Conservation (phyloP, 768 basidiomycete species). For the Boletus rubroflammeus region DNA sequence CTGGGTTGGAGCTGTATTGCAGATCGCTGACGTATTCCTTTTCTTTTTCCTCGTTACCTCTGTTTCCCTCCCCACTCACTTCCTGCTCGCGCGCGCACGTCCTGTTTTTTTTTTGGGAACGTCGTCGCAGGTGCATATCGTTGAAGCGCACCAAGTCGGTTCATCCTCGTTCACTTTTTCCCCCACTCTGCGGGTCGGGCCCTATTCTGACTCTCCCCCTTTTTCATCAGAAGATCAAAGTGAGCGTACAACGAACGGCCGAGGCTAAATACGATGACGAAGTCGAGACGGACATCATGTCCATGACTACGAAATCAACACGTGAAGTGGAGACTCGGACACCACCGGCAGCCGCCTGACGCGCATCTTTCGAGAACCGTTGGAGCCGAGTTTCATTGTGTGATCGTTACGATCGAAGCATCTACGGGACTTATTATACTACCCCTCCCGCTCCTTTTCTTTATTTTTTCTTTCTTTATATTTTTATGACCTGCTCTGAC, state of each 20-base stretch:
- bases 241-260: constrained; percentile 16
- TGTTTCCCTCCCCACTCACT: too few relatives aligned
- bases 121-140: constrained; percentile 1
- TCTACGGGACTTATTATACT: background rate
- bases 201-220: background rate
- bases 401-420: background rate
- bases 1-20: background rate
- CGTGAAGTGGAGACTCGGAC: background rate
- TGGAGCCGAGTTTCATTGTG: too few relatives aligned
- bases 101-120: background rate
- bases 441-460: too few relatives aligned
- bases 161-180: background rate
- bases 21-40: background rate
- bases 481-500: background rate
- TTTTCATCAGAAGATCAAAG: constrained; percentile 13
- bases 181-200: background rate
- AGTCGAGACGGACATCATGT: background rate
- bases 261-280: constrained; percentile 14
- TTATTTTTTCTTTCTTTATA: too few relatives aligned
- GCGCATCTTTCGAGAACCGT: background rate
- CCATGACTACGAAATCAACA: background rate
- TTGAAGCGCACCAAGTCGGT: constrained; percentile 7
- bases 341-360: too few relatives aligned
- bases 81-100: too few relatives aligned
- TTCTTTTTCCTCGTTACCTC: background rate